Evolutionary conservation across 495 filamentous ascomycete genomes (phyloP).

Genomic region (Xylaria curta): DNA sequence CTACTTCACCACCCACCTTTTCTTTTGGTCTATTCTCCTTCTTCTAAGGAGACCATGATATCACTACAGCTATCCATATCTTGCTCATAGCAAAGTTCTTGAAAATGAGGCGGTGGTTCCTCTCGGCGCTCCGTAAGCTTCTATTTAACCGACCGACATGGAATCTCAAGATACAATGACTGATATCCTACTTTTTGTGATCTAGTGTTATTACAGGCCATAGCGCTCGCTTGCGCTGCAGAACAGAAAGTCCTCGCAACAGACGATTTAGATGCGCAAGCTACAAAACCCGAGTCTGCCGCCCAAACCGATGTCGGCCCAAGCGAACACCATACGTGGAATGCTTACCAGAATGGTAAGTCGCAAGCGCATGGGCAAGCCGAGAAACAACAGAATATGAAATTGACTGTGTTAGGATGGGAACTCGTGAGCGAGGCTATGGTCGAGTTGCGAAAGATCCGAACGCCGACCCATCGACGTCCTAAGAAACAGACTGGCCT

Average conservation of each 20-base stretch:
- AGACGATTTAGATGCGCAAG: conserved; percentile 34
- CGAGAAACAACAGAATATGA: not conserved
- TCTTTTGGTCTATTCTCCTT: conserved; percentile 17
- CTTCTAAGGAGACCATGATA: conserved; percentile 38
- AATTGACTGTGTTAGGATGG: conserved; percentile 44
- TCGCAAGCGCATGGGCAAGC: not conserved
- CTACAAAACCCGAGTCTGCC: conserved; percentile 39
- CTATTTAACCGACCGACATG: not conserved
- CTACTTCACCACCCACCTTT: conserved; percentile 1
- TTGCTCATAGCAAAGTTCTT: conserved; percentile 41
- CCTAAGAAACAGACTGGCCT: conserved; percentile 47
- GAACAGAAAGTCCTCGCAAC: conserved; percentile 45
- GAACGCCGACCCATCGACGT: conserved; percentile 43
- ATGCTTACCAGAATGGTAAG: conserved; percentile 43
- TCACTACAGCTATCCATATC: conserved; percentile 32
- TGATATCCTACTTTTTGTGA: not conserved
- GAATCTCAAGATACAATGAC: not conserved
- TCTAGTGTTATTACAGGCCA: conserved; percentile 57
- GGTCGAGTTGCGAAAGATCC: conserved; percentile 50
- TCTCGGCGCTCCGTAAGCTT: conserved; percentile 52
- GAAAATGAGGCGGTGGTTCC: conserved; percentile 49
- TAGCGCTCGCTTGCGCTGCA: conserved; percentile 42
- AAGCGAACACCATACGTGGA: conserved; percentile 32
- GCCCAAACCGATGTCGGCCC: conserved; percentile 38
- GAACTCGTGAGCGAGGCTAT: conserved; percentile 54